Conservation (phyloP, 2,329 filamentous ascomycete species). For the Penicillium decumbens region DNA sequence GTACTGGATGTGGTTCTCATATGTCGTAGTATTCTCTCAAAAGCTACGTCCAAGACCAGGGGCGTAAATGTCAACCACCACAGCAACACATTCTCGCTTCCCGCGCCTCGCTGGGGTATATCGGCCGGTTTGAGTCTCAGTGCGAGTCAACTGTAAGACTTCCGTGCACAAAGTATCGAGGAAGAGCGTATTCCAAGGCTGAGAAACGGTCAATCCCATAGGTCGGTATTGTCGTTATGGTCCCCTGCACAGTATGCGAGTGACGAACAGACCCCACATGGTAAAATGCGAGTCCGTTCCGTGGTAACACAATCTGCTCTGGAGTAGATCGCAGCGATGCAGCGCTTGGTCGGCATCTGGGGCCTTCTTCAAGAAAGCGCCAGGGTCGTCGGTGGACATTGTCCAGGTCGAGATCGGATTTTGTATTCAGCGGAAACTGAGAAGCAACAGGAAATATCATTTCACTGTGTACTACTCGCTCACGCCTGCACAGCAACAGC, state of each 20-base stretch:
- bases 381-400: neutral
- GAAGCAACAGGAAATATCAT: neutral
- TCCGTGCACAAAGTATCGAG: neutral
- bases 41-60: neutral
- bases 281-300: neutral
- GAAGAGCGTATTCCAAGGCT: neutral
- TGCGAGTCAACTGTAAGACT: neutral
- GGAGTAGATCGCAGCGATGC: neutral
- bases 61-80: neutral
- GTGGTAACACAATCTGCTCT: neutral
- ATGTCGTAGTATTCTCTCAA: neutral
- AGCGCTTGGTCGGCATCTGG: neutral
- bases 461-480: constrained; percentile 9
- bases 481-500: constrained; percentile 41
- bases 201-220: neutral
- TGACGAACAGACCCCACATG: neutral
- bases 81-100: neutral
- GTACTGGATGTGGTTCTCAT: neutral
- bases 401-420: neutral
- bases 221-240: neutral
- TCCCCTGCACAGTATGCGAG: neutral
- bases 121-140: neutral
- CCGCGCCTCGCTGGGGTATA: neutral
- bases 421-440: neutral
- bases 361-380: neutral